Conservation (phyloP, 176 grass and related monocot genomes). For the Metroxylon sagu region DNA sequence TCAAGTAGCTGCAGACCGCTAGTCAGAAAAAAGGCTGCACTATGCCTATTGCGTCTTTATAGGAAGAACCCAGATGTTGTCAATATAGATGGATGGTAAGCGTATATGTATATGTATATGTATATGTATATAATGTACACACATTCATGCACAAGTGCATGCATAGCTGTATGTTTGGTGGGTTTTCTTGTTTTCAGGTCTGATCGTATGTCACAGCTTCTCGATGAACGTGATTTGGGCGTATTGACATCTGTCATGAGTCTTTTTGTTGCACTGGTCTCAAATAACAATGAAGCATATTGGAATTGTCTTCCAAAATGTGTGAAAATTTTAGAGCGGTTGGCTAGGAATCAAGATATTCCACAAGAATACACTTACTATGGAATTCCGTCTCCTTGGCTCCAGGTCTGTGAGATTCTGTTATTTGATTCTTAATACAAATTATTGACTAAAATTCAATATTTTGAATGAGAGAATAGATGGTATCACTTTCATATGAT, state of each 20-base stretch:
- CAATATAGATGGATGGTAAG: conserved; percentile 94
- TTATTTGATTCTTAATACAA: background rate
- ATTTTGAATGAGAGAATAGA: too few relatives aligned
- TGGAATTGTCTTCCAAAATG: conserved; percentile 99
- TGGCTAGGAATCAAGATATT: conserved; percentile 98
- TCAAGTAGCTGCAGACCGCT: conserved; percentile 94
- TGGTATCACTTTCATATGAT: too few relatives aligned
- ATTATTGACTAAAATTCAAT: too few relatives aligned
- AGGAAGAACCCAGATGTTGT: conserved; percentile 99
- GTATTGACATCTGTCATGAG: conserved; percentile 98
- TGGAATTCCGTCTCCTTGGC: conserved; percentile 99
- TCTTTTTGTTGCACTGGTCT: conserved; percentile 94
- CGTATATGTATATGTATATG: conserved; percentile 9
- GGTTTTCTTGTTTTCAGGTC: conserved; percentile 46
- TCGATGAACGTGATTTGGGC: conserved; percentile 90
- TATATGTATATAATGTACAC: background rate
- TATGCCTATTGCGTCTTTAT: conserved; percentile 95
- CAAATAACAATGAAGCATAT: conserved; percentile 83
- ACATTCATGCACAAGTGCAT: background rate
- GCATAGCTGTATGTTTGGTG: background rate
- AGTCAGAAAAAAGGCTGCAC: conserved; percentile 95
- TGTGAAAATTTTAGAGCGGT: conserved; percentile 77
- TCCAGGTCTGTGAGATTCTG: conserved; percentile 58
- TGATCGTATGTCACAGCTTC: conserved; percentile 93
- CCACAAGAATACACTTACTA: conserved; percentile 97